Conservation (phyloP, 1,284 basidiomycete species). For the Uromyces viciae-fabae region DNA sequence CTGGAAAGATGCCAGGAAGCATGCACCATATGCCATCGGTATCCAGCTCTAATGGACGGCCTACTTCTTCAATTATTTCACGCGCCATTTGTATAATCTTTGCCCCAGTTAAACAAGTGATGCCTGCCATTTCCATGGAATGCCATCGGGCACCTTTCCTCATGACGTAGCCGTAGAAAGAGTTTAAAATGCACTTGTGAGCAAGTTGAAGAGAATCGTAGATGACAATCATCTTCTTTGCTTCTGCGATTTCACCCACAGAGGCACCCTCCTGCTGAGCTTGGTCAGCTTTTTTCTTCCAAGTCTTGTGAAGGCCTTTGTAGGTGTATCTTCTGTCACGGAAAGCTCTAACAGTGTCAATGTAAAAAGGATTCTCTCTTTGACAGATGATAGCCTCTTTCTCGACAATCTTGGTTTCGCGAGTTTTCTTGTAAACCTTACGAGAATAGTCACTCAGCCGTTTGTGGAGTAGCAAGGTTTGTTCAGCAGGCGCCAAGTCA, state of each 20-base stretch:
- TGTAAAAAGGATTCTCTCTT: slow-evolving; percentile 97
- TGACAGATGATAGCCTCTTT: slow-evolving; percentile 96
- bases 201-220: slow-evolving; percentile 99
- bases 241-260: slow-evolving; percentile 85
- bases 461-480: slow-evolving; percentile 88
- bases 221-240: slow-evolving; percentile 98
- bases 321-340: slow-evolving; percentile 98
- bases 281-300: slow-evolving; percentile 96
- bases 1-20: slow-evolving; percentile 95
- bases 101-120: slow-evolving; percentile 97
- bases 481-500: slow-evolving; percentile 81
- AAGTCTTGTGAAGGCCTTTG: slow-evolving; percentile 96
- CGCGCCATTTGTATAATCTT: slow-evolving; percentile 99
- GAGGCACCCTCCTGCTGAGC: slow-evolving; percentile 66
- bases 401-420: slow-evolving; percentile 92
- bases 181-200: slow-evolving; percentile 99
- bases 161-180: slow-evolving; percentile 99
- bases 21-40: slow-evolving; percentile 99
- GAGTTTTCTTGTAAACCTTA: slow-evolving; percentile 98
- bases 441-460: slow-evolving; percentile 96
- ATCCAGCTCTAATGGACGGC: slow-evolving; percentile 92
- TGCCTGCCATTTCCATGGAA: slow-evolving; percentile 99
- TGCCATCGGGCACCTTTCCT: slow-evolving; percentile 99
- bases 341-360: slow-evolving; percentile 95
- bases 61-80: slow-evolving; percentile 88